Conservation (phyloP, 768 basidiomycete species). For the Trichaptum fuscoviolaceum region DNA sequence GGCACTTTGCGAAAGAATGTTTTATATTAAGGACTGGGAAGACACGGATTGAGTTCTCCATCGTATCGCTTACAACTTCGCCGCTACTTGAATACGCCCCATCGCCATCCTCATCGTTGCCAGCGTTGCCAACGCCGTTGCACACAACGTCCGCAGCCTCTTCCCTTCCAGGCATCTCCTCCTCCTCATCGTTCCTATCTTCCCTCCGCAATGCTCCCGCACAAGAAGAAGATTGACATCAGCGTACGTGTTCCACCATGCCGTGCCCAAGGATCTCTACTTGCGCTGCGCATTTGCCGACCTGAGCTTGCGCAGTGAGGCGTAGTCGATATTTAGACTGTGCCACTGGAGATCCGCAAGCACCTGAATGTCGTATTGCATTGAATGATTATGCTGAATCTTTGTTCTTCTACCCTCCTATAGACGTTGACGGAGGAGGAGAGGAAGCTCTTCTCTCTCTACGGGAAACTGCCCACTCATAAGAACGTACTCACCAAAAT, state of each 20-base stretch:
- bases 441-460: slow-evolving; percentile 88
- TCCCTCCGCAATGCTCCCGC: slow-evolving; percentile 55
- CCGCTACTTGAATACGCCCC: not conserved
- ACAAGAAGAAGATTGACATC: slow-evolving; percentile 90
- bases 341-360: not conserved
- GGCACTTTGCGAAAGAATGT: not conserved
- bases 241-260: slow-evolving; percentile 53
- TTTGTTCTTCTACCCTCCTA: slow-evolving; percentile 2
- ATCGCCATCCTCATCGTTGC: not conserved
- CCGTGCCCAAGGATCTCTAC: slow-evolving; percentile 1
- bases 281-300: slow-evolving; percentile 10
- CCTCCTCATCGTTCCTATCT: slow-evolving; percentile 19
- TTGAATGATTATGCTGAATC: not conserved
- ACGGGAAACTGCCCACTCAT: slow-evolving; percentile 90
- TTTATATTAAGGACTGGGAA: not conserved
- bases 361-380: not conserved
- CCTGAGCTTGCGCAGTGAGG: slow-evolving; percentile 2
- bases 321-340: slow-evolving; percentile 15
- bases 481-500: slow-evolving; percentile 93
- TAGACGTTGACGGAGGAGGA: slow-evolving; percentile 86
- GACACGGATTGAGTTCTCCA: not conserved
- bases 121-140: not conserved
- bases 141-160: slow-evolving; percentile 8
- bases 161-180: slow-evolving; percentile 14
- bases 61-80: not conserved